Base-by-base conservation (phyloP, 1,284 basidiomycete genomes). In the Malassezia globosa region DNA sequence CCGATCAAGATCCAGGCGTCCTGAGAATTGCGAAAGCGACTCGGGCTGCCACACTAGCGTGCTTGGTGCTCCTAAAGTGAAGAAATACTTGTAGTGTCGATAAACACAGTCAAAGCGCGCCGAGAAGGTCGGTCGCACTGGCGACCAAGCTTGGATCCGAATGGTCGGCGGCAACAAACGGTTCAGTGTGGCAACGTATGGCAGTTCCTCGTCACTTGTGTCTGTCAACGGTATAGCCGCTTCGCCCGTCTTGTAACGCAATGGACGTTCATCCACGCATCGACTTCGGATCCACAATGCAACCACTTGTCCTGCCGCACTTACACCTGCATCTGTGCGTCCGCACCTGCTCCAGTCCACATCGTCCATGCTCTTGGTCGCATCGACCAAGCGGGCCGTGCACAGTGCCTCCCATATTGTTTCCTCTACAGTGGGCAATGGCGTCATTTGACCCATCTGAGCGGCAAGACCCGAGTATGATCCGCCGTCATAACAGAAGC, bases 61-160 rank as follows among this genome's bases (percentile, higher is more conserved):
- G 1, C 25, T 6, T 0, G 66, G 63, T 3, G 62, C 56, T 4
- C 68, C 68, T 8, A 49, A 40, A 14, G 60, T 54, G 56, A 71
- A 97, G 72, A 95, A 92, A 74, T 97, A 99, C 72, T 95, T 95
- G 81, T 97, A 99, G 72, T 97, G 92, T 27, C 92, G 77, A 64
- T 80, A 82, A 48, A 75, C 76, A 75, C 90, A 96, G 19, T 82
- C 84, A 75, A 87, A 92, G 2, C 92, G 81, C 2, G 90, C 82
- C 31, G 88, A 88, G 72, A 97, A 97, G 27, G 75, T 71, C 5
- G 78, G 67, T 0, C 79, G 70, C n/a, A 96, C 82, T 8, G 90
- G 87, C 3, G 89, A 88, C 92, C 92, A 99, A 3, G 86, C 89
- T 44, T 90, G 77, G n/a, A 96, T 75, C 19, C 89, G 82, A 63